Conservation (phyloP, 257 asterid species). For the Solanum habrochaites region DNA sequence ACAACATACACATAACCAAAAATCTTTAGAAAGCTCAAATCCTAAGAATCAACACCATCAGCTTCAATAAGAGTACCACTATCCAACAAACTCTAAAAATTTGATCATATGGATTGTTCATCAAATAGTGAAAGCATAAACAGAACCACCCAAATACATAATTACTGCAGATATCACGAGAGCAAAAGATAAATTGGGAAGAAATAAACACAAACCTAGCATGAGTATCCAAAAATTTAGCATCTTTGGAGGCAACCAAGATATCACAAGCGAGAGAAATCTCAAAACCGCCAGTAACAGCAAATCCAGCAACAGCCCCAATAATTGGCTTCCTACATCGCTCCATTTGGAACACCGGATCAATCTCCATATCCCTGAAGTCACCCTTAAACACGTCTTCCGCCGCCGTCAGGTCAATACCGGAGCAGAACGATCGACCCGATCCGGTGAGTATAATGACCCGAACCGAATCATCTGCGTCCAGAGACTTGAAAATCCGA, state of each 20-base stretch:
- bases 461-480: conserved; percentile 50
- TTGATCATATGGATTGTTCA: not conserved
- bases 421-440: conserved; percentile 90
- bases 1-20: not conserved
- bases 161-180: not conserved
- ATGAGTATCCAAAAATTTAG: conserved; percentile 92
- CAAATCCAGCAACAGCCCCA: conserved; percentile 83
- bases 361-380: conserved; percentile 63
- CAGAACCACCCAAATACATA: not conserved
- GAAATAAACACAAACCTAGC: conserved; percentile 36
- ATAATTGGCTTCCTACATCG: conserved; percentile 71
- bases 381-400: conserved; percentile 89
- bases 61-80: not conserved
- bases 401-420: conserved; percentile 83
- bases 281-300: conserved; percentile 96
- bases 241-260: conserved; percentile 71
- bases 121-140: not conserved
- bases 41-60: not conserved
- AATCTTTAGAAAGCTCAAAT: not conserved
- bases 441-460: conserved; percentile 62
- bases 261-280: conserved; percentile 88
- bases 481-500: conserved; percentile 34
- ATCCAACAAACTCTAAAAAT: not conserved
- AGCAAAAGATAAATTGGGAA: not conserved
- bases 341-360: conserved; percentile 89